Percentiles rank a stretch among this genome's conserved stretches.
Evolutionary conservation across 1,139 yeast genomes (phyloP).

Genomic region (Yamadazyma trypodendri): DNA sequence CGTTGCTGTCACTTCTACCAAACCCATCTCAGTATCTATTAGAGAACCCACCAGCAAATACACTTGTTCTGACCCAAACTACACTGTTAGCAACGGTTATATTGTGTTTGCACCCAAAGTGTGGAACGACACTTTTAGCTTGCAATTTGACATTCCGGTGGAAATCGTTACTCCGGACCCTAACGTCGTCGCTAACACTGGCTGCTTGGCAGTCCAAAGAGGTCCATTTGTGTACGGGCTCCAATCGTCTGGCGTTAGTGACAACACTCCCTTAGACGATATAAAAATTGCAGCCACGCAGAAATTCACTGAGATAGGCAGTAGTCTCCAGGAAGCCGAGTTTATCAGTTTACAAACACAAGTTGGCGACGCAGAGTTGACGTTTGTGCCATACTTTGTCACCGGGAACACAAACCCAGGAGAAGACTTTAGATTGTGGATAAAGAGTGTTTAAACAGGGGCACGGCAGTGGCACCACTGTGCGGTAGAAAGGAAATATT

Average conservation of each 20-base stretch:
- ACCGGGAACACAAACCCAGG: constrained; percentile 20
- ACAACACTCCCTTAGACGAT: constrained; percentile 6
- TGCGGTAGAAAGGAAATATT: neutral
- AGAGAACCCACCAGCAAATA: constrained; percentile 13
- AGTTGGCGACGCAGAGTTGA: constrained; percentile 7
- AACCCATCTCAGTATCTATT: constrained; percentile 12
- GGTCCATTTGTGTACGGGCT: constrained; percentile 20
- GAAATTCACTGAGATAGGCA: constrained; percentile 5
- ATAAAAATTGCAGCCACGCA: constrained; percentile 8
- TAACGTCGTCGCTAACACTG: constrained; percentile 17
- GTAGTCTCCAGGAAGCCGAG: constrained; percentile 6
- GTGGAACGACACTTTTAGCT: constrained; percentile 10
- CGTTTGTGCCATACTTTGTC: constrained; percentile 18
- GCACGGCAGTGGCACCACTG: neutral
- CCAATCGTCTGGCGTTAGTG: constrained; percentile 14
- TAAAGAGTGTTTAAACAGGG: constrained; percentile 4
- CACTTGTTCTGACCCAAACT: constrained; percentile 4
- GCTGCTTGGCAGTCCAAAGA: constrained; percentile 17
- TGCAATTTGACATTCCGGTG: constrained; percentile 14
- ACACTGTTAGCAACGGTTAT: constrained; percentile 10
- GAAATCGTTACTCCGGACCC: constrained; percentile 15
- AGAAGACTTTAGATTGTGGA: constrained; percentile 20
- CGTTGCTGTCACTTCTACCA: constrained; percentile 6
- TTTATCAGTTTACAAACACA: constrained; percentile 9
- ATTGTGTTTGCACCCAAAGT: constrained; percentile 9